A percentile compares a stretch with the other conserved stretches of the same genome.
phyloP scores from a whole-genome alignment of 106 monocot species.

The Allium sativum region DNA sequence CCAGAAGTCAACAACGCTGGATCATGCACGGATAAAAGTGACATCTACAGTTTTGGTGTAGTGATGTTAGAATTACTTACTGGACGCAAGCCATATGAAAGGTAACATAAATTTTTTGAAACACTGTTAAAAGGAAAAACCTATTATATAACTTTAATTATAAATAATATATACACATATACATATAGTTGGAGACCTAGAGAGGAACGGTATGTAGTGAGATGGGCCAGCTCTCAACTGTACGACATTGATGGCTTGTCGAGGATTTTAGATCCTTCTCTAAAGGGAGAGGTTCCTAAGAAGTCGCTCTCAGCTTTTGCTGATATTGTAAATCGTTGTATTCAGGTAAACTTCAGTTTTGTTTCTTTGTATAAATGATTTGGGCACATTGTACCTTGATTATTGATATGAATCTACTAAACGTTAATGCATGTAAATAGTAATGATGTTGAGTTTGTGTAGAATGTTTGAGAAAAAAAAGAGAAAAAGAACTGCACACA shows the following conservation, averaged over 20 bases:
- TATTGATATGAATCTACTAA: no score
- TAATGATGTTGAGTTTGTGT: no score
- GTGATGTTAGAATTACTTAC: constrained; percentile 69
- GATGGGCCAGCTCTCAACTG: constrained; percentile 69
- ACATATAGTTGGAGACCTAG: constrained; percentile 45
- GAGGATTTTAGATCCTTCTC: constrained; percentile 70
- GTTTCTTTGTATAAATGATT: no score
- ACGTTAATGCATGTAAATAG: no score
- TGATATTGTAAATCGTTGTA: constrained; percentile 83
- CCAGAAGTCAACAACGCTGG: constrained; percentile 45
- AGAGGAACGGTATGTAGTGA: constrained; percentile 61
- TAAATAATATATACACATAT: no score
- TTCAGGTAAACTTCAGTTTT: constrained; percentile 39
- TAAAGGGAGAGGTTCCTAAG: constrained; percentile 43
- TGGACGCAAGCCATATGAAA: constrained; percentile 51
- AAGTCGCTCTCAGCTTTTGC: constrained; percentile 80
- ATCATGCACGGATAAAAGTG: constrained; percentile 29
- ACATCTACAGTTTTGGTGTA: constrained; percentile 72
- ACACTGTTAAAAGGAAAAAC: no score
- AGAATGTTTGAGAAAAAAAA: no score
- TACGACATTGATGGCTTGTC: constrained; percentile 73
- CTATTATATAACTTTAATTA: no score
- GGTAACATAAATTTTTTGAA: constrained; percentile 6
- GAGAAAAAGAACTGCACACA: no score
- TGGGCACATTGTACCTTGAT: no score